These are phyloP conservation scores for Fraxinus paxiana DNA, from an alignment of 305 asterid species.

Conservation along the genomic window DNA sequence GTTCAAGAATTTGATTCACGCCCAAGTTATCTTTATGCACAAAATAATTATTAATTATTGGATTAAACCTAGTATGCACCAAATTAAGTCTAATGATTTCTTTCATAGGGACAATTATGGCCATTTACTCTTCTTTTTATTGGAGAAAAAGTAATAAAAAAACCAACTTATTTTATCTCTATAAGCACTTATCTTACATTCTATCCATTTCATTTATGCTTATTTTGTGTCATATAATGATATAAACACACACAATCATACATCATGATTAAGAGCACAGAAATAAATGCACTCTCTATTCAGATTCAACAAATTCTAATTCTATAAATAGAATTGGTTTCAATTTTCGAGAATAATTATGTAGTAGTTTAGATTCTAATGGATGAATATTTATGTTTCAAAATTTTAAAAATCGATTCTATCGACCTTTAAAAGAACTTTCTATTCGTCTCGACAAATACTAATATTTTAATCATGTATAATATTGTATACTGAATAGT, in stretches of 20 bases:
- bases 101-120: not conserved
- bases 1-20: not conserved
- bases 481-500: not conserved
- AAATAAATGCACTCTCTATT: not conserved
- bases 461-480: not conserved
- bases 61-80: not conserved
- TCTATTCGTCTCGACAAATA: not conserved
- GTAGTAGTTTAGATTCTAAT: not conserved
- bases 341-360: not conserved
- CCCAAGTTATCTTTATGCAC: not conserved
- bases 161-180: not conserved
- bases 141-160: not conserved
- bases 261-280: not conserved
- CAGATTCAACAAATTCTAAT: not conserved
- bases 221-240: not conserved
- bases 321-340: not conserved
- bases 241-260: not conserved
- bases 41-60: not conserved
- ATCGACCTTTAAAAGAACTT: not conserved
- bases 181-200: not conserved
- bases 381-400: not conserved
- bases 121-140: not conserved
- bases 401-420: too few relatives aligned
- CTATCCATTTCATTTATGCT: not conserved
- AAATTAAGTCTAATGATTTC: not conserved